These are phyloP conservation scores for Penicillium sp. DNA, from an alignment of 2,329 filamentous ascomycete genomes.

Conservation along the genomic window DNA sequence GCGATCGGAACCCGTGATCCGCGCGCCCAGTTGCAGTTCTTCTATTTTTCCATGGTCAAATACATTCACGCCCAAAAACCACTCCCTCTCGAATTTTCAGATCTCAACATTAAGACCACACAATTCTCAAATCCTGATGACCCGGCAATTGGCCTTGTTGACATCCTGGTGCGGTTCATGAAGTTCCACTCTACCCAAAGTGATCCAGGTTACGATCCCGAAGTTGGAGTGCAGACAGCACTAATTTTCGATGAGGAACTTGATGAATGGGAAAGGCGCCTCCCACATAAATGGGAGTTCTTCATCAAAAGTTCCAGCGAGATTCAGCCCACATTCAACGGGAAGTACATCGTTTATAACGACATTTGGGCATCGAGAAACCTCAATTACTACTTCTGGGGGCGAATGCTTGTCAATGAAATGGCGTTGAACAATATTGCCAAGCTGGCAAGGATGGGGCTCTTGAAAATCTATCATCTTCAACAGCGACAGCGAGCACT, in stretches of 20 bases:
- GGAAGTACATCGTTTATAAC: conserved; percentile 23
- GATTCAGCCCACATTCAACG: conserved; percentile 16
- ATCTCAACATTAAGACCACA: conserved; percentile 12
- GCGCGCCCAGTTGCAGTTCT: conserved; percentile 17
- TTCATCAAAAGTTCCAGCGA: conserved; percentile 11
- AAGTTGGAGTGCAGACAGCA: conserved; percentile 3
- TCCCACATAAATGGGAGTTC: conserved; percentile 19
- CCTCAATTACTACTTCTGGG: conserved; percentile 24
- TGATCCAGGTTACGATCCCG: conserved; percentile 2
- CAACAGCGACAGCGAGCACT: conserved; percentile 17
- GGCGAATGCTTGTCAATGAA: conserved; percentile 25
- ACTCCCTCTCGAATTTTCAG: conserved; percentile 10
- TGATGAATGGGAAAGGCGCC: conserved; percentile 15
- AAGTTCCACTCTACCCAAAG: conserved; percentile 12
- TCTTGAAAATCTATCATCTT: background rate
- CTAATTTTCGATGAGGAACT: conserved; percentile 19
- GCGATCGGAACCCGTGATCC: background rate
- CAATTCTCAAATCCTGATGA: background rate
- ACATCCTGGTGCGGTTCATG: conserved; percentile 22
- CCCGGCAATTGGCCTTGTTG: conserved; percentile 16
- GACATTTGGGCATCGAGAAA: conserved; percentile 21
- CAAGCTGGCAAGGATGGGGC: conserved; percentile 1
- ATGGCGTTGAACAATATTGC: conserved; percentile 12
- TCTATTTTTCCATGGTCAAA: conserved; percentile 18
- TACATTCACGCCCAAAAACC: conserved; percentile 16